Evolutionary conservation across 441 rosid genomes (phyloP).

Genomic region (Jatropha multifida): DNA sequence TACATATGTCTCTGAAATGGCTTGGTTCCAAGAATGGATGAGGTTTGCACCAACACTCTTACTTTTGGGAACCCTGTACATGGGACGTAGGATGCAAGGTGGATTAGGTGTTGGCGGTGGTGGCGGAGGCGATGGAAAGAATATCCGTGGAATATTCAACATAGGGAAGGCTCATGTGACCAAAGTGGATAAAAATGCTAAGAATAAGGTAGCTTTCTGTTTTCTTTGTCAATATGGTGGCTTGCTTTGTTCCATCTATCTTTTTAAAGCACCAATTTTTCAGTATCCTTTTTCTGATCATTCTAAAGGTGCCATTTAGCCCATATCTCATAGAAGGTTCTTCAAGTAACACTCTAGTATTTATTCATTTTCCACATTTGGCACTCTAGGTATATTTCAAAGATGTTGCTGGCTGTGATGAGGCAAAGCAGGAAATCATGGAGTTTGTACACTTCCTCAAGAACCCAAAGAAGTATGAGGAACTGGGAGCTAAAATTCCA

Average conservation of each 20-base stretch:
- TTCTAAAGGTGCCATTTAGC: not conserved
- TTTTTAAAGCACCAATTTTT: not conserved
- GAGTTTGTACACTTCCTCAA: slow-evolving; percentile 77
- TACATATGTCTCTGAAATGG: slow-evolving; percentile 47
- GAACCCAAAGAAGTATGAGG: slow-evolving; percentile 71
- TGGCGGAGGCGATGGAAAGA: slow-evolving; percentile 35
- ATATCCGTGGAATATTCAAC: slow-evolving; percentile 60
- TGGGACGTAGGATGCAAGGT: slow-evolving; percentile 53
- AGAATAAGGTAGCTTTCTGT: slow-evolving; percentile 47
- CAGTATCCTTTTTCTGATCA: not conserved
- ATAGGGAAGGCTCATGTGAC: slow-evolving; percentile 64
- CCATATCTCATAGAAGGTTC: not conserved
- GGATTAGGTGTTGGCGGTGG: slow-evolving; percentile 59
- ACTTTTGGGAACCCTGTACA: slow-evolving; percentile 51
- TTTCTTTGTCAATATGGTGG: not conserved
- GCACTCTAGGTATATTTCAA: slow-evolving; percentile 51
- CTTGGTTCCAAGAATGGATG: slow-evolving; percentile 52
- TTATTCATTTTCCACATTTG: not conserved
- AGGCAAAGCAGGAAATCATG: slow-evolving; percentile 78
- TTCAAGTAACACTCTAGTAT: not conserved
- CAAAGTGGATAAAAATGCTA: slow-evolving; percentile 59
- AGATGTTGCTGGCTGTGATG: slow-evolving; percentile 78
- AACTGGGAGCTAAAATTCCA: slow-evolving; percentile 68
- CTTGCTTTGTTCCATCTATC: not conserved
- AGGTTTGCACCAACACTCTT: slow-evolving; percentile 56